A percentile compares a stretch with the other conserved stretches of the same genome.
These are phyloP conservation scores for Batrachochytrium dendrobatidis DNA, from an alignment of 371 early-diverging fungal genomes.

Conservation along the genomic window DNA sequence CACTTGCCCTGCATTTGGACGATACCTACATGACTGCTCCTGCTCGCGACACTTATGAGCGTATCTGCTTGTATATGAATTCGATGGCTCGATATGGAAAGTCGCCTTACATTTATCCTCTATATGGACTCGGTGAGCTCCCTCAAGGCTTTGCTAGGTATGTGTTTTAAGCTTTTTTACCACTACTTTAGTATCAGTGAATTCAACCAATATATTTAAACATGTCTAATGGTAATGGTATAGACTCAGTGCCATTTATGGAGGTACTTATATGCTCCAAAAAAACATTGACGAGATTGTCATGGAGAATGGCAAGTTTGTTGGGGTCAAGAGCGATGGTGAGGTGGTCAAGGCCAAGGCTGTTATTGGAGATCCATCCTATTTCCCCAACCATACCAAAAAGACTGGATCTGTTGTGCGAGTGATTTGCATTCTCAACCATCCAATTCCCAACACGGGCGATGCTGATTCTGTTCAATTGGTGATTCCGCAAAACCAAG, in stretches of 20 bases:
- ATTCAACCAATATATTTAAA: neutral
- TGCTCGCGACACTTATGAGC: slow-evolving; percentile 89
- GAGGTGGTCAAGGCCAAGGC: slow-evolving; percentile 74
- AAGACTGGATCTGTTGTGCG: slow-evolving; percentile 85
- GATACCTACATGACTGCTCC: slow-evolving; percentile 82
- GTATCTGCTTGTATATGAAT: slow-evolving; percentile 87
- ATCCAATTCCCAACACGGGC: slow-evolving; percentile 86
- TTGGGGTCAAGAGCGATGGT: slow-evolving; percentile 81
- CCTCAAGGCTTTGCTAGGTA: slow-evolving; percentile 99
- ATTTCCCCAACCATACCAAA: slow-evolving; percentile 70
- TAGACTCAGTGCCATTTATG: slow-evolving; percentile 87
- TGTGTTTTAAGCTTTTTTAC: slow-evolving; percentile 15
- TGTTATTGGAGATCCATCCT: slow-evolving; percentile 95
- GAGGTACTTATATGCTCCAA: slow-evolving; percentile 97
- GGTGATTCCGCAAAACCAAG: slow-evolving; percentile 94
- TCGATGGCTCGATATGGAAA: slow-evolving; percentile 96
- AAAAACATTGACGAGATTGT: slow-evolving; percentile 87
- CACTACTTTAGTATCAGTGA: neutral
- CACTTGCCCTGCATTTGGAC: slow-evolving; percentile 95
- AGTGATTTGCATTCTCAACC: slow-evolving; percentile 87
- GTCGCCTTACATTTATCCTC: slow-evolving; percentile 99
- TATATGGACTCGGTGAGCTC: slow-evolving; percentile 98
- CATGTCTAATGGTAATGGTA: neutral
- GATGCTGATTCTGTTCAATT: slow-evolving; percentile 88
- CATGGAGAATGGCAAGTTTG: slow-evolving; percentile 69